These are phyloP conservation scores for Mesembryanthemum crystallinum DNA, from an alignment of 148 eudicot genomes.

Conservation along the genomic window DNA sequence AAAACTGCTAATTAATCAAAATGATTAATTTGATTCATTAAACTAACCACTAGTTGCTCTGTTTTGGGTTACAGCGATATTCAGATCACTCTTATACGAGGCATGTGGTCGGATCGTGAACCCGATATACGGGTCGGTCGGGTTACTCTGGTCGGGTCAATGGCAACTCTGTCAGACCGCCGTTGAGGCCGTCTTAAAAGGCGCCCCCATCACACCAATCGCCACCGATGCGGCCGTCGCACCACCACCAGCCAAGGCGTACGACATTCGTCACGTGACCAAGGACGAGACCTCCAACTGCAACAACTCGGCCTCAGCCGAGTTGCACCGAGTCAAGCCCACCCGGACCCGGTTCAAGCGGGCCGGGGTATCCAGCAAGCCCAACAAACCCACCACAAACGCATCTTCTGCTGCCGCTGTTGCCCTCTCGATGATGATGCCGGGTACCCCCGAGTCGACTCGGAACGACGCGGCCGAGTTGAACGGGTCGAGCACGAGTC, in stretches of 20 bases:
- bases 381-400: constrained; percentile 32
- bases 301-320: constrained; percentile 17
- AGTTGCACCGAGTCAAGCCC: constrained; percentile 42
- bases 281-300: constrained; percentile 38
- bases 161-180: constrained; percentile 73
- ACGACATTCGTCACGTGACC: constrained; percentile 63
- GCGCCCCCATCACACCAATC: constrained; percentile 51
- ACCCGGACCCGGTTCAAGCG: constrained; percentile 54
- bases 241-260: constrained; percentile 56
- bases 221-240: constrained; percentile 39
- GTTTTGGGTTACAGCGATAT: constrained; percentile 45
- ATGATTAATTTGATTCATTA: background rate
- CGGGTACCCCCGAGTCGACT: constrained; percentile 14
- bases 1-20: background rate
- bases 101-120: constrained; percentile 83
- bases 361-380: constrained; percentile 32
- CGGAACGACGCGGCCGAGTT: constrained; percentile 22
- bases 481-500: constrained; percentile 50
- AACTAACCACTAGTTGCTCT: background rate
- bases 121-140: constrained; percentile 77
- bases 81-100: constrained; percentile 68
- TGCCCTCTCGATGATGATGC: background rate
- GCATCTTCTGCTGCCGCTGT: background rate
- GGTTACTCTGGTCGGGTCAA: constrained; percentile 65
- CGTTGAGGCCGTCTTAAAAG: constrained; percentile 61